Percentiles rank a stretch among this genome's conserved stretches.
phyloP scores from a whole-genome alignment of 148 eudicot species.

The Suaeda aralocaspica region DNA sequence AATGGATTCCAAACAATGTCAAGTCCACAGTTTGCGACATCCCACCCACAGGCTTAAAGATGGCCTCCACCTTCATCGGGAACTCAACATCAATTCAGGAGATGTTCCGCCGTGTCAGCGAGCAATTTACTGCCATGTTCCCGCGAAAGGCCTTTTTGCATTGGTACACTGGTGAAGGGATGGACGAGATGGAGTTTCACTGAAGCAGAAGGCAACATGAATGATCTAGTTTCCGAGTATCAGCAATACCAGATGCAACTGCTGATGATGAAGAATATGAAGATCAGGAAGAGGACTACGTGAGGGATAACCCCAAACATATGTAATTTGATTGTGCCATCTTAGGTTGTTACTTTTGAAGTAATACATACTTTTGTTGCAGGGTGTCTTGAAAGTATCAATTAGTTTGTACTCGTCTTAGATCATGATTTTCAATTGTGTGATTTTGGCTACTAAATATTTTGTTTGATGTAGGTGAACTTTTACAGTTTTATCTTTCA shows the following conservation, averaged over 20 bases:
- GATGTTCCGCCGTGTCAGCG: conserved; percentile 54
- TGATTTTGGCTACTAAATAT: too few relatives aligned
- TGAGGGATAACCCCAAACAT: conserved; percentile 10
- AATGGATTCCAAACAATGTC: conserved; percentile 73
- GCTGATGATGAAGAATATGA: conserved; percentile 26
- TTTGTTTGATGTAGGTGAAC: too few relatives aligned
- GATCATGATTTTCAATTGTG: conserved; percentile 7
- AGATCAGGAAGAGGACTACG: conserved; percentile 14
- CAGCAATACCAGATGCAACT: conserved; percentile 49
- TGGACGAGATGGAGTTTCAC: conserved; percentile 60
- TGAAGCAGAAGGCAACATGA: too few relatives aligned
- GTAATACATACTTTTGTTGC: conserved; percentile 35
- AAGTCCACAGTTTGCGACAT: conserved; percentile 65
- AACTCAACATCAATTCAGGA: conserved; percentile 58
- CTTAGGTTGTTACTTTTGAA: conserved; percentile 30
- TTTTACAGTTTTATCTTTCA: too few relatives aligned
- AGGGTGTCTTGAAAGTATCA: conserved; percentile 24
- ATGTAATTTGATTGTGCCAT: conserved; percentile 8
- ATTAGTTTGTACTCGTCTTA: conserved; percentile 10
- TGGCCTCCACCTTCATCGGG: conserved; percentile 60
- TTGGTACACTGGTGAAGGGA: conserved; percentile 56
- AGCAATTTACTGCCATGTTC: conserved; percentile 60
- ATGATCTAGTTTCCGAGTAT: conserved; percentile 52
- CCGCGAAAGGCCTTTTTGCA: conserved; percentile 61
- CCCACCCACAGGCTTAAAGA: conserved; percentile 51